Percentiles rank a stretch among this genome's conserved stretches.
These are phyloP conservation scores for Rhizoclosmatium sp. DNA, from an alignment of 192 early-diverging fungal species.

Conservation along the genomic window DNA sequence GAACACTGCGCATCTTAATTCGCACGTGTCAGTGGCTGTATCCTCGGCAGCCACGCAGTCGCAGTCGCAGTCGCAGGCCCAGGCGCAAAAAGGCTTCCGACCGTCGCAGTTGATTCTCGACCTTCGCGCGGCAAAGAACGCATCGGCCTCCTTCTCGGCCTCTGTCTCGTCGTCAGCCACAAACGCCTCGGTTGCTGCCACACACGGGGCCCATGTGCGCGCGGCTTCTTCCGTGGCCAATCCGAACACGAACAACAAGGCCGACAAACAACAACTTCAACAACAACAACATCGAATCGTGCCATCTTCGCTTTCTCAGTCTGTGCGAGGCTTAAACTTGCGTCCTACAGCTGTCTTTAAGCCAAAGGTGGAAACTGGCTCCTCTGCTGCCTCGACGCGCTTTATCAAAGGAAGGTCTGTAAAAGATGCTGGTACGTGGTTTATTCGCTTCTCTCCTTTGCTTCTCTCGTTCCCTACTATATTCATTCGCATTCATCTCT, in stretches of 20 bases:
- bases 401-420: slow-evolving; percentile 3
- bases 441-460: neutral
- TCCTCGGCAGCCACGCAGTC: neutral
- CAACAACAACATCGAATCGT: neutral
- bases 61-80: no score
- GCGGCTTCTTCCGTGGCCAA: neutral
- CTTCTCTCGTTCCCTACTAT: neutral
- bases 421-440: slow-evolving; percentile 17
- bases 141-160: neutral
- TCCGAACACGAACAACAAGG: neutral
- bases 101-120: slow-evolving; percentile 31
- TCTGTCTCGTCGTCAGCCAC: neutral
- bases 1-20: neutral
- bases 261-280: no score
- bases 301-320: neutral
- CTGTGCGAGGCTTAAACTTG: neutral
- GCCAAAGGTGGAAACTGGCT: neutral
- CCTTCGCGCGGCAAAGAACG: slow-evolving; percentile 6
- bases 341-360: neutral
- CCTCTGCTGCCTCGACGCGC: neutral
- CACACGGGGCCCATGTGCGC: neutral
- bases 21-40: neutral
- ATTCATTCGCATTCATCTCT: neutral
- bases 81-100: neutral
- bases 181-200: neutral